These are phyloP conservation scores for Megacollybia marginata DNA, from an alignment of 768 basidiomycete species.

Conservation along the genomic window DNA sequence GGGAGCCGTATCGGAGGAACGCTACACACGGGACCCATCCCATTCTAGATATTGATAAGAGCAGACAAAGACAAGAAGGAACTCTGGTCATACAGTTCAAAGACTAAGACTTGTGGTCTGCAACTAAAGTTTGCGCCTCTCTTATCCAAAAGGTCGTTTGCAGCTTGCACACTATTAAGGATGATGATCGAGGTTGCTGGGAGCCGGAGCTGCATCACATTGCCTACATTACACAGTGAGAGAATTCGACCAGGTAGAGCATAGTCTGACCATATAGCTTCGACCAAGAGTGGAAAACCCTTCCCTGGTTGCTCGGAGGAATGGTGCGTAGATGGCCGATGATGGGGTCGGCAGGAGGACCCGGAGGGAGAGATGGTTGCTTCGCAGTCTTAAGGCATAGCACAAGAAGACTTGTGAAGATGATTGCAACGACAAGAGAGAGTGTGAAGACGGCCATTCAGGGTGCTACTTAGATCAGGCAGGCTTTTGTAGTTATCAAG, in stretches of 20 bases:
- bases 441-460: no score
- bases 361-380: not conserved
- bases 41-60: constrained; percentile 6
- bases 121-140: constrained; percentile 30
- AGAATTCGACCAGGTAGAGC: no score
- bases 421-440: no score
- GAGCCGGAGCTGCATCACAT: constrained; percentile 11
- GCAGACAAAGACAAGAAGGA: not conserved
- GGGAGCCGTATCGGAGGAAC: constrained; percentile 16
- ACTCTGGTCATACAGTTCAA: constrained; percentile 10
- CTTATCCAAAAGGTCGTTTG: constrained; percentile 33
- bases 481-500: no score
- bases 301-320: not conserved
- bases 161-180: constrained; percentile 27
- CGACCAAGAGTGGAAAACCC: no score
- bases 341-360: not conserved
- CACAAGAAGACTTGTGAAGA: no score
- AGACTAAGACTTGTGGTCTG: constrained; percentile 16
- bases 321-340: not conserved
- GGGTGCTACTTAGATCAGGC: no score
- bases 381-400: no score
- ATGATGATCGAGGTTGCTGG: constrained; percentile 16
- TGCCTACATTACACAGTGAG: constrained; percentile 1
- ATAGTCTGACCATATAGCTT: no score
- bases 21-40: constrained; percentile 9